phyloP scores from a whole-genome alignment of 495 filamentous ascomycete species.

The Tuber umbilicatum region DNA sequence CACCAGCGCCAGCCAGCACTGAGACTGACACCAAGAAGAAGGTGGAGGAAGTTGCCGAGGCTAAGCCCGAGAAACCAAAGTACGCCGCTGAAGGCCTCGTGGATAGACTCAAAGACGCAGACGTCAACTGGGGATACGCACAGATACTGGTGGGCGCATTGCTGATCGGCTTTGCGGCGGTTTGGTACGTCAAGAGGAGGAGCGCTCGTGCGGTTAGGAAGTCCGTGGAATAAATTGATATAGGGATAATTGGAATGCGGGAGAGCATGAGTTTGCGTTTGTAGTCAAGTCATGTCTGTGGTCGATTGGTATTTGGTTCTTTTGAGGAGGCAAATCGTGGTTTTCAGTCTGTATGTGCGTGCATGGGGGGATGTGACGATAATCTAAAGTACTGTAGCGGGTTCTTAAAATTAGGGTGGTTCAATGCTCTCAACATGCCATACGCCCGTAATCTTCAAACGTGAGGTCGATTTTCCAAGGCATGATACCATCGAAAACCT shows the following conservation, averaged over 20 bases:
- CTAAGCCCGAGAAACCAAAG: not conserved
- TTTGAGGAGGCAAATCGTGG: too few relatives aligned
- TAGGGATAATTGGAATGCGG: not conserved
- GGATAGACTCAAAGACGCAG: constrained; percentile 26
- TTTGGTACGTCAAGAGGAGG: constrained; percentile 29
- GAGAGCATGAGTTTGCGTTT: not conserved
- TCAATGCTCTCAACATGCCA: not conserved
- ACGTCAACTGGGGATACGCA: constrained; percentile 33
- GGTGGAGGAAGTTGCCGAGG: not conserved
- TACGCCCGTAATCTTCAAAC: not conserved
- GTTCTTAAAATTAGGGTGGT: not conserved
- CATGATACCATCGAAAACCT: too few relatives aligned
- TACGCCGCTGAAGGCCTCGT: constrained; percentile 18
- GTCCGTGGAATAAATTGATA: constrained; percentile 21
- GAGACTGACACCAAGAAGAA: not conserved
- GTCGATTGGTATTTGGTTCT: not conserved
- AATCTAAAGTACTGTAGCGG: not conserved
- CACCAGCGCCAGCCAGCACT: not conserved
- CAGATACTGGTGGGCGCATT: constrained; percentile 29
- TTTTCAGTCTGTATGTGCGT: not conserved
- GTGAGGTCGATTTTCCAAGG: not conserved
- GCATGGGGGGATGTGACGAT: not conserved
- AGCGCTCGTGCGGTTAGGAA: constrained; percentile 12
- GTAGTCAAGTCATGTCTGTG: not conserved
- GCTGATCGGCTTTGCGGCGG: constrained; percentile 29